phyloP scores from a whole-genome alignment of 495 filamentous ascomycete genomes.

The Diplogelasinospora grovesii region DNA sequence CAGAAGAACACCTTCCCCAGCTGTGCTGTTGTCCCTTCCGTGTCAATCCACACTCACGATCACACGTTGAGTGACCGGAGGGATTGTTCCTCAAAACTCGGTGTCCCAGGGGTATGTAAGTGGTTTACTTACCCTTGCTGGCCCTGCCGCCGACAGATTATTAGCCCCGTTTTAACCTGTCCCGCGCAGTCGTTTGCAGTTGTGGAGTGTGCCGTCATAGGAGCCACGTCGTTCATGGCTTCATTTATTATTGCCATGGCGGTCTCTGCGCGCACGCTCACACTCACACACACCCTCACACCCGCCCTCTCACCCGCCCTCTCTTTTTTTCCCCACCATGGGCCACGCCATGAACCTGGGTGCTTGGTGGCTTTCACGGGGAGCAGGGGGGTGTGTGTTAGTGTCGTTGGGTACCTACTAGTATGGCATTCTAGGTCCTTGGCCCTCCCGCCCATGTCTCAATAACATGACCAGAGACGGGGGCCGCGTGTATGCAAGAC shows the following conservation, averaged over 20 bases:
- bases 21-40: neutral
- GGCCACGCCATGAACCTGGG: conserved; percentile 19
- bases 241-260: conserved; percentile 28
- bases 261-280: conserved; percentile 14
- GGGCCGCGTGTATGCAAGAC: no score
- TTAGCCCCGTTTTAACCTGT: conserved; percentile 28
- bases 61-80: conserved; percentile 19
- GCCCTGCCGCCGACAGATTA: conserved; percentile 24
- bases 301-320: no score
- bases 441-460: no score
- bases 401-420: no score
- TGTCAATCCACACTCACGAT: conserved; percentile 15
- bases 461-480: no score
- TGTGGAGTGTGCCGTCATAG: conserved; percentile 27
- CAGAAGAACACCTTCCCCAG: neutral
- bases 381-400: no score
- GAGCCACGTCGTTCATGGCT: conserved; percentile 34
- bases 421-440: no score
- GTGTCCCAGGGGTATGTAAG: conserved; percentile 8
- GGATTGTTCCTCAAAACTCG: conserved; percentile 7
- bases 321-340: conserved; percentile 24
- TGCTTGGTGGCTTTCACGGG: no score
- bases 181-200: conserved; percentile 17
- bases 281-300: no score
- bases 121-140: conserved; percentile 14